These are phyloP conservation scores for Haberlea rhodopensis DNA, from an alignment of 257 asterid species.

Conservation along the genomic window DNA sequence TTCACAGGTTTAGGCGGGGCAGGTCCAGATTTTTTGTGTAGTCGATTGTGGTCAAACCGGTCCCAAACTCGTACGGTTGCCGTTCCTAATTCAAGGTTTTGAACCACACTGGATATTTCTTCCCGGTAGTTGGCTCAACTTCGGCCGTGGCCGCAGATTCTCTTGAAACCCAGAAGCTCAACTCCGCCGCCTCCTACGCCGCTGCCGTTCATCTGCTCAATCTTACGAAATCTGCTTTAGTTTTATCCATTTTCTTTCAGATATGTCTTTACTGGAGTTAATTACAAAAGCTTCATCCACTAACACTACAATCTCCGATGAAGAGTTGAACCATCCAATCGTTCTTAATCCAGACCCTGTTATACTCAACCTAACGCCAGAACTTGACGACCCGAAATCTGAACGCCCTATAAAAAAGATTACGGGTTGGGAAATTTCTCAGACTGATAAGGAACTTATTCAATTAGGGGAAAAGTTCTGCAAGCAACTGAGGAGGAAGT, in stretches of 20 bases:
- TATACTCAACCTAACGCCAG: constrained; percentile 46
- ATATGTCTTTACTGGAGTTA: constrained; percentile 65
- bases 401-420: constrained; percentile 36
- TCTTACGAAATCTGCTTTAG: background rate
- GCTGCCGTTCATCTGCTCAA: background rate
- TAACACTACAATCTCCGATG: constrained; percentile 23
- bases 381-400: constrained; percentile 30
- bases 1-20: too few species aligned
- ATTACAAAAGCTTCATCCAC: constrained; percentile 59
- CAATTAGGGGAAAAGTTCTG: constrained; percentile 44
- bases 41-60: too few species aligned
- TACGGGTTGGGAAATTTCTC: constrained; percentile 53
- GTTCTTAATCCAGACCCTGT: constrained; percentile 54
- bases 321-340: constrained; percentile 46
- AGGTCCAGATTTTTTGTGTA: too few species aligned
- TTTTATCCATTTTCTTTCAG: background rate
- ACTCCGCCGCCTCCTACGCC: constrained; percentile 1
- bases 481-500: constrained; percentile 39
- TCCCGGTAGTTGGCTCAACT: background rate
- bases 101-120: background rate
- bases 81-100: background rate
- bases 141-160: constrained; percentile 10
- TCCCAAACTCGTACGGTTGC: too few species aligned
- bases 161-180: constrained; percentile 12
- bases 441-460: constrained; percentile 43